Evolutionary conservation across 2,329 filamentous ascomycete species (phyloP), one percentile per base, ranked within the genome.

Genomic region (Colletotrichum orchidophilum): DNA sequence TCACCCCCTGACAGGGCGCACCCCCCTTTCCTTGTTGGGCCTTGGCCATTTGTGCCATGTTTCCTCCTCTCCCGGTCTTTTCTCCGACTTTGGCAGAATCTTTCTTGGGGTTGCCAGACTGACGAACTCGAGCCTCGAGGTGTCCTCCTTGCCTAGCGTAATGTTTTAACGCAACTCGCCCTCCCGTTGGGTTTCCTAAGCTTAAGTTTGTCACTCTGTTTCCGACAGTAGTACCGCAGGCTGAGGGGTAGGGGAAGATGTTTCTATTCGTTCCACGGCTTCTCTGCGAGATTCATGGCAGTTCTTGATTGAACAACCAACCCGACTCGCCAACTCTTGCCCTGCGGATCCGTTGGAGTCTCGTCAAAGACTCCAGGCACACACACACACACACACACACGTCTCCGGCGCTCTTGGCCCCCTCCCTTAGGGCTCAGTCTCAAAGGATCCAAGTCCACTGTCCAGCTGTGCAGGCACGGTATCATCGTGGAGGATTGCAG

Each of bases 41-140:
- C 42, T 63, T 59, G 42, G 69, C 65, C 69, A 69, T 54, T 39
- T 54, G 68, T 71, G 69, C 65, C 69, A 69, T 54, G 52, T 54
- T 71, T 71, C 42, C 64, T 59, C 39, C 31, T 58, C 64, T 59
- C 39, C 31, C 53, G 57, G 46, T 24, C 21, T 53, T 65, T 53
- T 52, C n/a, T 39, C 53, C 33, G 61, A 69, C 61, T 53, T 24
- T 64, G 50, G 50, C 21, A n/a, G 15, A 24, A n/a, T 31, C 3
- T 31, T 18, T 42, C 5, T 24, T 12, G 27, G 50, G 50, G 39
- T 27, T 33, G 18, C 15, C 13, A n/a, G 46, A 42, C 21, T n/a
- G 7, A 12, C 35, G 26, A 50, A 49, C 33, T 55, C n/a, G 24
- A 27, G 15, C 35, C 33, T 55, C n/a, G 24, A 27, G 15, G 39